A percentile compares a stretch with the other conserved stretches of the same genome.
Conservation (phyloP, 1,139 yeast genomes). For the Saccharomyces pastorianus region DNA sequence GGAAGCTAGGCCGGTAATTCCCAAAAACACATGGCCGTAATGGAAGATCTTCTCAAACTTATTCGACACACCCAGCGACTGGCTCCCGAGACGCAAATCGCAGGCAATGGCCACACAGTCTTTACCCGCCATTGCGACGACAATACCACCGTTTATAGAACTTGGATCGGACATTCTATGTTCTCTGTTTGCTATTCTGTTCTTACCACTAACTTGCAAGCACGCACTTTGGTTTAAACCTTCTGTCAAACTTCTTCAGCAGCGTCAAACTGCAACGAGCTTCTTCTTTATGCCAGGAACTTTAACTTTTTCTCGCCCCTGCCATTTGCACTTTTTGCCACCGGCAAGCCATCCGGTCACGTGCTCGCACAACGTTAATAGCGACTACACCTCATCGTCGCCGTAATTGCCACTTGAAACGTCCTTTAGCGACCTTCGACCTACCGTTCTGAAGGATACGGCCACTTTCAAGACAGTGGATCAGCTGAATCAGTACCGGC, state of each 20-base stretch:
- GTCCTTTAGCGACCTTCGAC: no score
- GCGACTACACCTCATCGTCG: not conserved
- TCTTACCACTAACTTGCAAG: not conserved
- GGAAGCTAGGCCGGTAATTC: constrained; percentile 90
- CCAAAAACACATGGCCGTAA: constrained; percentile 78
- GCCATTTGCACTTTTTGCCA: not conserved
- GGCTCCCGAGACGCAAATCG: constrained; percentile 89
- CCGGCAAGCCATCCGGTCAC: not conserved
- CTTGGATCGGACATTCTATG: constrained; percentile 45
- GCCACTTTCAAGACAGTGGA: no score
- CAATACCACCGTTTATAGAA: constrained; percentile 71
- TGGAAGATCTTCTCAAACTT: constrained; percentile 87
- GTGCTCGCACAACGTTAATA: not conserved
- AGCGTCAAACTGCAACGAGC: not conserved
- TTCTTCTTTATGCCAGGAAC: not conserved
- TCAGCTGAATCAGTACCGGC: no score
- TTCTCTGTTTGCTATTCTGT: not conserved
- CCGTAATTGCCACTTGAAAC: not conserved
- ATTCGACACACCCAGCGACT: constrained; percentile 84
- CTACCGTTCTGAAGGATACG: no score
- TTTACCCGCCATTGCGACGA: constrained; percentile 97
- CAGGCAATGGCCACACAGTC: constrained; percentile 97
- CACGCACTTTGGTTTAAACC: not conserved
- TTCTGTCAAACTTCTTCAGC: not conserved
- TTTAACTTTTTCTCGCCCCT: not conserved